These are phyloP conservation scores for Serpula lacrymans DNA, from an alignment of 768 basidiomycete species.

Conservation along the genomic window DNA sequence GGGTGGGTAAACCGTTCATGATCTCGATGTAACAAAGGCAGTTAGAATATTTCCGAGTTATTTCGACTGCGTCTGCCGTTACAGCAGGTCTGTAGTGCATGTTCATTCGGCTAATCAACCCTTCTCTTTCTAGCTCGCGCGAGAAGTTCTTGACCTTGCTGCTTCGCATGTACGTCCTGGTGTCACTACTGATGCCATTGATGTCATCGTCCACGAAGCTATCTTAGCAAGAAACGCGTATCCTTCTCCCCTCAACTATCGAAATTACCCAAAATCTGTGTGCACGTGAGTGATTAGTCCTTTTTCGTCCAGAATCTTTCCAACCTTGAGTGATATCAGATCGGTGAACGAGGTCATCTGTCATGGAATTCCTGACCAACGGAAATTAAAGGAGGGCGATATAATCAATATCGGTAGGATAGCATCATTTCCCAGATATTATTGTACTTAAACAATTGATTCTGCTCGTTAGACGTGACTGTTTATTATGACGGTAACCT, in stretches of 20 bases:
- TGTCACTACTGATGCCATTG: constrained; percentile 93
- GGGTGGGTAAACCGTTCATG: constrained; percentile 52
- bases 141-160: constrained; percentile 92
- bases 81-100: no score
- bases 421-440: constrained; percentile 8
- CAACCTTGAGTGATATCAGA: constrained; percentile 39
- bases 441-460: constrained; percentile 13
- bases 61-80: no score
- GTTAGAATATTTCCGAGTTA: no score
- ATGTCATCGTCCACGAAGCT: constrained; percentile 90
- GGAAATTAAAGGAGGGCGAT: constrained; percentile 85
- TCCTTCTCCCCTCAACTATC: constrained; percentile 92
- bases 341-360: constrained; percentile 96
- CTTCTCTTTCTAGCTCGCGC: constrained; percentile 54
- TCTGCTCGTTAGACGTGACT: constrained; percentile 56
- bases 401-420: constrained; percentile 87
- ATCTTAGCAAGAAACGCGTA: constrained; percentile 88
- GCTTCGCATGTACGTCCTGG: constrained; percentile 87
- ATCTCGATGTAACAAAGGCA: no score
- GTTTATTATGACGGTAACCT: constrained; percentile 70
- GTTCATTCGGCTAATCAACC: no score
- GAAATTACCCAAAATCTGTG: constrained; percentile 89
- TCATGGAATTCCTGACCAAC: constrained; percentile 91
- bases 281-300: constrained; percentile 84
- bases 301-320: constrained; percentile 4